phyloP scores from a whole-genome alignment of 352 stramenopile genomes.

The Phytophthora idaei region DNA sequence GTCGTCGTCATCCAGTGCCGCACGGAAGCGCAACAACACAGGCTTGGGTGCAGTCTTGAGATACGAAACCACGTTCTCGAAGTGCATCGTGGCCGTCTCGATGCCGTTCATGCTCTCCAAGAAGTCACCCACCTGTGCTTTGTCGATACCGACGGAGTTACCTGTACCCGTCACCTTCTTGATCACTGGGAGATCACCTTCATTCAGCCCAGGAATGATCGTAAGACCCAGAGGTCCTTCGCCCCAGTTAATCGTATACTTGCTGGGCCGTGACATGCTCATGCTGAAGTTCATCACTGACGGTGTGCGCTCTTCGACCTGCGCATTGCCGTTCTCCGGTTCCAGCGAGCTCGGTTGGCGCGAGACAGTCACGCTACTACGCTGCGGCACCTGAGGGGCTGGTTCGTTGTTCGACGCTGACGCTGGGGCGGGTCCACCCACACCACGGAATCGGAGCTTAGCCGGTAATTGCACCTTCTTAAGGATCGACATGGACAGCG shows the following conservation, averaged over 20 bases:
- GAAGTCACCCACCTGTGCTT: slow-evolving; percentile 81
- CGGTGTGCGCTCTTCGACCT: slow-evolving; percentile 32
- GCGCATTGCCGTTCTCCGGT: slow-evolving; percentile 14
- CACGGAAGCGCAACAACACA: slow-evolving; percentile 71
- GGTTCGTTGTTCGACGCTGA: slow-evolving; percentile 22
- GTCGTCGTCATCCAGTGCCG: slow-evolving; percentile 46
- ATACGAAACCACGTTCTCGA: slow-evolving; percentile 83
- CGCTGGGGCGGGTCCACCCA: slow-evolving; percentile 60
- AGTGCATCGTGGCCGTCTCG: slow-evolving; percentile 66
- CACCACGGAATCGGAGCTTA: slow-evolving; percentile 84
- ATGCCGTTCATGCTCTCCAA: slow-evolving; percentile 86
- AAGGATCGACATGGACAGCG: slow-evolving; percentile 88
- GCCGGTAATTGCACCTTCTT: slow-evolving; percentile 89
- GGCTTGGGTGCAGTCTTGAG: slow-evolving; percentile 84
- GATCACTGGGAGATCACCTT: slow-evolving; percentile 82
- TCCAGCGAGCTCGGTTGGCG: slow-evolving; percentile 26
- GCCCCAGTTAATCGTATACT: slow-evolving; percentile 81
- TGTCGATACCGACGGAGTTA: slow-evolving; percentile 79
- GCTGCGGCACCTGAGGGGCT: slow-evolving; percentile 15
- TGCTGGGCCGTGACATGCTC: slow-evolving; percentile 65
- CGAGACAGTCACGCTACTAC: slow-evolving; percentile 36
- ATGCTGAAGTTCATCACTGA: slow-evolving; percentile 49
- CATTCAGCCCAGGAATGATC: slow-evolving; percentile 85
- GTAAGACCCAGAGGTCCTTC: slow-evolving; percentile 83
- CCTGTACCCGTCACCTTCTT: slow-evolving; percentile 89